Conservation (phyloP, 2,329 filamentous ascomycete species). For the Aaosphaeria pasadenensis region DNA sequence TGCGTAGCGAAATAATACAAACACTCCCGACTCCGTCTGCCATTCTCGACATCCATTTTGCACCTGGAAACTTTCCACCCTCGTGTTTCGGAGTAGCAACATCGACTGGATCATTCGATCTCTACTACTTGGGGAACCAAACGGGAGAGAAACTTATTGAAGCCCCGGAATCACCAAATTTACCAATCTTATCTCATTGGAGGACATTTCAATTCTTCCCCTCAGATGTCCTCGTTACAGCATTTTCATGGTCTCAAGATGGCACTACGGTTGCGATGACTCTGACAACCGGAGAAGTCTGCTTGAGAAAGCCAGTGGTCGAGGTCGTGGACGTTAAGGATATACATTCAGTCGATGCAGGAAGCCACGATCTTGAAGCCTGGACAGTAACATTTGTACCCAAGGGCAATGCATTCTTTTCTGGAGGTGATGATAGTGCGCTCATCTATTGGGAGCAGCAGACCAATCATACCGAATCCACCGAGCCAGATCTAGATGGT, state of each 20-base stretch:
- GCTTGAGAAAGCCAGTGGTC: conserved; percentile 30
- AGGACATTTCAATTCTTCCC: conserved; percentile 50
- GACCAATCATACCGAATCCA: neutral
- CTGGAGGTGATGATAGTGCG: conserved; percentile 74
- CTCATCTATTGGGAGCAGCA: conserved; percentile 37
- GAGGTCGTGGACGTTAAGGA: conserved; percentile 24
- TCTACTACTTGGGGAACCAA: conserved; percentile 53
- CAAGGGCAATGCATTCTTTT: conserved; percentile 52
- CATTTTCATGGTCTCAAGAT: conserved; percentile 69
- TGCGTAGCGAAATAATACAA: conserved; percentile 47
- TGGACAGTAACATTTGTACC: conserved; percentile 66
- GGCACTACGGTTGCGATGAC: conserved; percentile 62
- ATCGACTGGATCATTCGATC: conserved; percentile 68
- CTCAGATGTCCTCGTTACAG: conserved; percentile 64
- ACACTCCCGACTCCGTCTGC: conserved; percentile 65
- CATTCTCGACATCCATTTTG: conserved; percentile 83
- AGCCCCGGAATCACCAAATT: neutral
- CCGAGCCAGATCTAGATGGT: neutral
- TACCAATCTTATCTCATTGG: conserved; percentile 32
- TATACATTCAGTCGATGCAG: conserved; percentile 16
- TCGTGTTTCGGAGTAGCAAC: conserved; percentile 69
- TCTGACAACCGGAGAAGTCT: conserved; percentile 64
- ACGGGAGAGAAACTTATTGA: neutral
- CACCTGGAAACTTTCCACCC: conserved; percentile 42
- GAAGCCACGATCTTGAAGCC: conserved; percentile 60